Evolutionary conservation across 495 filamentous ascomycete genomes (phyloP), one percentile per base, ranked within the genome.

Genomic region (Tetracladium setigerum): DNA sequence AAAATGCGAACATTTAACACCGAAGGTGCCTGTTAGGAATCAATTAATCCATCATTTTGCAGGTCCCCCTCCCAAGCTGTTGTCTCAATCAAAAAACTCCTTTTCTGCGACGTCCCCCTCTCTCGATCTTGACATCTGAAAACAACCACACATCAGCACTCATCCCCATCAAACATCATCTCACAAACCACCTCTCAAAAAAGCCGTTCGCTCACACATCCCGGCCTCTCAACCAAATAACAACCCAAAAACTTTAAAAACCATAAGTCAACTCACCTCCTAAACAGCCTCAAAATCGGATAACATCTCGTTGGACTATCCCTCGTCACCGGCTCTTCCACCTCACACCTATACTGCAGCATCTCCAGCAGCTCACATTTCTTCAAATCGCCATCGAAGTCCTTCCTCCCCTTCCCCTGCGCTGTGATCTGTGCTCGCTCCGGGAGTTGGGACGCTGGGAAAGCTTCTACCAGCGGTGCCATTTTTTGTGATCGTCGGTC

Each of bases 301-400:
- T 77, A 73, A 61, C 89, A 95, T 38, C 75, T 67, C 14, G 89
- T 75, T 19, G 71, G 65, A 13, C 79, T 77, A 18, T 78, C 61
- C 38, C 50, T 56, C 32, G 71, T 55, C 16, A 72, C 71, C 33
- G 79, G 68, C 1, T 71, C 71, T 46, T 75, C 67, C 45, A 86
- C 68, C 53, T 81, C 69, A 62, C 89, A 95, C 3, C 79, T 77
- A 65, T 92, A 95, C 66, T 95, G 89, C 50, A 87, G 63, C 71
- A 95, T 71, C 64, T 86, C 81, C 44, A 85, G 62, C 27, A 94
- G 69, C 59, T 83, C 74, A 67, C 89, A 95, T 38, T 78, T 67
- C 41, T 74, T 67, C 13, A 94, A 66, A 40, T 86, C 72, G 41
- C 64, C 72, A 42, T 56, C 54, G 30, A 56, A 63, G 16, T 64